These are phyloP conservation scores for Raddia guianensis DNA, from an alignment of 176 grass and related monocot genomes.

Conservation along the genomic window DNA sequence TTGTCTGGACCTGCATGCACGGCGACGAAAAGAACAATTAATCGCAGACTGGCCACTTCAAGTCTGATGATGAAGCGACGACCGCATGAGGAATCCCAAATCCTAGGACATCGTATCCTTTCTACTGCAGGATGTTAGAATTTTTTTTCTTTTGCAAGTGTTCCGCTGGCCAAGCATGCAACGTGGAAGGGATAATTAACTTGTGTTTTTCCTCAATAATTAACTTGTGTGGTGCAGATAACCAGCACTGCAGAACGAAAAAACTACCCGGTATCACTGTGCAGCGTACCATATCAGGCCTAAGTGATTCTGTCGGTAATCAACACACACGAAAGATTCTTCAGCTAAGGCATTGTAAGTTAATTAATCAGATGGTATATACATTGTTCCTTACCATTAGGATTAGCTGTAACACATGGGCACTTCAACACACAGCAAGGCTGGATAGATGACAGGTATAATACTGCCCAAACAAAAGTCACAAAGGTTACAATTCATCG, in stretches of 20 bases:
- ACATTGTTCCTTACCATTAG: constrained; percentile 33
- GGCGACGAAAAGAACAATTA: constrained; percentile 32
- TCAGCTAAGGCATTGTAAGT: constrained; percentile 10
- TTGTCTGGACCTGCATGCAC: constrained; percentile 8
- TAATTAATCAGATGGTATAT: constrained; percentile 25
- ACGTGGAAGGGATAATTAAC: not conserved
- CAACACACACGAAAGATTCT: constrained; percentile 38
- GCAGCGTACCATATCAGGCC: constrained; percentile 2
- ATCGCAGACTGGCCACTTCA: not conserved
- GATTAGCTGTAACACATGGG: constrained; percentile 9
- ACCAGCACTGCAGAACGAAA: not conserved
- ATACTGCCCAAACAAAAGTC: too few species aligned
- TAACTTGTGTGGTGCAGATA: constrained; percentile 11
- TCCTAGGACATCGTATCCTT: not conserved
- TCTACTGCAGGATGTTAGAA: not conserved
- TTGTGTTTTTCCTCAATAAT: not conserved
- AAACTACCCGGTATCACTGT: constrained; percentile 1
- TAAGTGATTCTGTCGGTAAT: constrained; percentile 39
- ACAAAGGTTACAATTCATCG: too few species aligned
- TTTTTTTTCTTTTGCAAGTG: not conserved
- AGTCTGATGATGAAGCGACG: not conserved
- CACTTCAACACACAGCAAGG: not conserved
- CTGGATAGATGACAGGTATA: not conserved
- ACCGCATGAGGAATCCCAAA: constrained; percentile 12
- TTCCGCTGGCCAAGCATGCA: not conserved